A percentile compares a stretch with the other conserved stretches of the same genome.
Evolutionary conservation across 2,329 filamentous ascomycete genomes (phyloP).

Genomic region (Dendryphion nanum): DNA sequence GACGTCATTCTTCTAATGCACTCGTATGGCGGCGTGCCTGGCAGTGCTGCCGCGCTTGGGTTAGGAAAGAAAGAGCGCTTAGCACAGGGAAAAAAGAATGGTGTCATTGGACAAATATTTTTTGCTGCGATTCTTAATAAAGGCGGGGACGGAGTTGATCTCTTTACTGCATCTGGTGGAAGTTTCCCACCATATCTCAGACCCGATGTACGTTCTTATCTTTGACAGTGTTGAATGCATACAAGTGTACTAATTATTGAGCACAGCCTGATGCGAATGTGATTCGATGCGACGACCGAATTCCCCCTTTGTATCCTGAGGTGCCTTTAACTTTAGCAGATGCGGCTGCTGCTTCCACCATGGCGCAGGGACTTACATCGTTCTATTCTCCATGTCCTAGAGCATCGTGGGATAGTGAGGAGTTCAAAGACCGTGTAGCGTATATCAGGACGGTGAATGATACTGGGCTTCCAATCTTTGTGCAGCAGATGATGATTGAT

Average conservation of each 20-base stretch:
- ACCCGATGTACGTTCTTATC: background rate
- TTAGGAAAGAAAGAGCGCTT: background rate
- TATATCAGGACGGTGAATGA: background rate
- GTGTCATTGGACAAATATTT: background rate
- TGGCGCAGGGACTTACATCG: background rate
- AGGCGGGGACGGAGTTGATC: background rate
- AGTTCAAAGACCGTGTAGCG: background rate
- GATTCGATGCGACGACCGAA: background rate
- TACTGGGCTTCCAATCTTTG: background rate
- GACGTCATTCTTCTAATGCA: conserved; percentile 1
- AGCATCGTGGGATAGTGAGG: background rate
- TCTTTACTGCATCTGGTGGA: background rate
- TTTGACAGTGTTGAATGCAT: background rate
- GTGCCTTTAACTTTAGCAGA: conserved; percentile 1
- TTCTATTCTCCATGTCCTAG: background rate
- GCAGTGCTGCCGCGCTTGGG: background rate
- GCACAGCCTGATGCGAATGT: background rate
- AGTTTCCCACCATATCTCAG: background rate
- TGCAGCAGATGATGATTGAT: conserved; percentile 1
- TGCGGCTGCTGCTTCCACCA: background rate
- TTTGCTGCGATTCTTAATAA: background rate
- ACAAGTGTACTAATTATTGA: background rate
- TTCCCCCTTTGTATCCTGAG: background rate
- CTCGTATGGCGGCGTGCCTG: conserved; percentile 1
- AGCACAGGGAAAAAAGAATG: background rate